phyloP scores from a whole-genome alignment of 768 basidiomycete genomes.

The Leccinum truebloodii region DNA sequence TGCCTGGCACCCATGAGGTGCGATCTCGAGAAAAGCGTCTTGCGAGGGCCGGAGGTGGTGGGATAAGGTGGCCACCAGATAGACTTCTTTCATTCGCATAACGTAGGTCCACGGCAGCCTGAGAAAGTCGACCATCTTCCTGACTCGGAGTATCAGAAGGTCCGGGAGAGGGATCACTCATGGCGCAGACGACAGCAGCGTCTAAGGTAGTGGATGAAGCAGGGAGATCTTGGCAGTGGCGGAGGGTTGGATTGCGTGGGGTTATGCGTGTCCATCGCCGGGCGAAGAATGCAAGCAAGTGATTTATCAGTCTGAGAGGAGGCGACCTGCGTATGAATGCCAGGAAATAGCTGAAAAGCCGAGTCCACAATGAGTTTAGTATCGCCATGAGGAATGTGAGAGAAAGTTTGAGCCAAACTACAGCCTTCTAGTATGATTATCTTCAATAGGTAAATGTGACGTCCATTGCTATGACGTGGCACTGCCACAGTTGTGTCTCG shows the following conservation, averaged over 20 bases:
- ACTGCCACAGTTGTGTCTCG: too few relatives aligned
- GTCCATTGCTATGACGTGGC: too few relatives aligned
- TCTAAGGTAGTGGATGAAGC: neutral
- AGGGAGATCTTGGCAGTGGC: neutral
- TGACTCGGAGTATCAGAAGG: neutral
- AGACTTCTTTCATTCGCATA: neutral
- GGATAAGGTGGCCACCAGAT: neutral
- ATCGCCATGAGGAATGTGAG: neutral
- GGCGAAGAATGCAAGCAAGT: constrained; percentile 3
- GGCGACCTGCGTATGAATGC: neutral
- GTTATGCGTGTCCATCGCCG: neutral
- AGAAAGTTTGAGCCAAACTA: too few relatives aligned
- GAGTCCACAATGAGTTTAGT: neutral
- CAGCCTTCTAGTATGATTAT: too few relatives aligned
- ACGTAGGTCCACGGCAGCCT: neutral
- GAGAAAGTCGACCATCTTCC: constrained; percentile 10
- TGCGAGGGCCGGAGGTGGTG: neutral
- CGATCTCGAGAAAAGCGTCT: neutral
- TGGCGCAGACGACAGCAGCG: constrained; percentile 10
- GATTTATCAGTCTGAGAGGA: constrained; percentile 1
- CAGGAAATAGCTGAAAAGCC: neutral
- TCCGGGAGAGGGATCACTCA: constrained; percentile 14
- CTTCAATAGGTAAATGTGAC: too few relatives aligned
- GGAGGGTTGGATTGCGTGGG: neutral
- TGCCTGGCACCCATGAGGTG: neutral